Base-by-base conservation (phyloP, 2,329 filamentous ascomycete genomes). In the Neonectria sp. region DNA sequence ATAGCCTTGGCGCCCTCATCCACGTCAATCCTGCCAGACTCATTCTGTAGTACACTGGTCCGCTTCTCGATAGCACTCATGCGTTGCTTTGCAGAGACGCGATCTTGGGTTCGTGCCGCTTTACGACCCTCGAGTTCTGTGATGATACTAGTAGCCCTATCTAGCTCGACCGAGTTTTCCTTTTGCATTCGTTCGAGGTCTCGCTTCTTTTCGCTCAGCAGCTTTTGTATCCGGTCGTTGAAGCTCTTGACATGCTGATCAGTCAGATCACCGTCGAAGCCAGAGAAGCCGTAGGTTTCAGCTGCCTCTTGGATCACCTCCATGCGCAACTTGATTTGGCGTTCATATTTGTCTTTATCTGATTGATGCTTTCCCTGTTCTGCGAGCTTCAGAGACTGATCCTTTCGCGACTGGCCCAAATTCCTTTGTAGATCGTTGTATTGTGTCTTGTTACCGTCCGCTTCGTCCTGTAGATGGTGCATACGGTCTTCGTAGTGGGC, bases 1-100 rank as follows among this genome's bases (percentile, higher is more conserved):
- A 93, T 85, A 29, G 93, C 92, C 78, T 94, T 93, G 35, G 89
- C 89, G 4, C 95, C 95, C 81, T 98, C 95, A 73, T 99, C 95
- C 33, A 95, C 87, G 40, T 92, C 88, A 62, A 99, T 91, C n/a
- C 85, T 84, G 73, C 92, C 87, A 35, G 94, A 84, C 35, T 92
- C 89, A 53, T 84, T 86, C 76, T 97, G 93, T 37, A 95, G 85
- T 1, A 84, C 82, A 4, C 81, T 82, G 7, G 91, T 89, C 60
- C 92, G 92, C 75, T 88, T 90, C 67, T 97, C 94, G 72, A 96
- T 95, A 6, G 86, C 82, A 1, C 85, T 83, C 67, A 97, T 94
- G 53, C 93, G 90, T 71, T 93, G 89, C 74, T 89, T 92, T 6
- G 94, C 90, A 52, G 88, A 89, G 27, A 92, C 87, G 62, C 95